Conservation (phyloP, 208 protist genomes). For the Trypanosoma platydactyli region DNA sequence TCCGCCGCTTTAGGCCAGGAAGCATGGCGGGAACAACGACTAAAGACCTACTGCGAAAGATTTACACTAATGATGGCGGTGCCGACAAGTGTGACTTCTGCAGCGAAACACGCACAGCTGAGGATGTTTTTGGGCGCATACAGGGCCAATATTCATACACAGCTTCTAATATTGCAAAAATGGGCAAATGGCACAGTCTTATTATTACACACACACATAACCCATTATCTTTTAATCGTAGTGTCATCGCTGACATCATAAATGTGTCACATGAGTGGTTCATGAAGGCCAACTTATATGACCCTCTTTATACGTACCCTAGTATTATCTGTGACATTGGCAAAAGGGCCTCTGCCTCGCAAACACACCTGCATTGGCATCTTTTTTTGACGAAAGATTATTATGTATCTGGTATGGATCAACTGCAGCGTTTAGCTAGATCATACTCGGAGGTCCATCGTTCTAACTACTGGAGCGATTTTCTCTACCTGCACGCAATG, state of each 20-base stretch:
- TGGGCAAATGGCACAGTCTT: slow-evolving; percentile 35
- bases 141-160: slow-evolving; percentile 30
- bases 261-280: slow-evolving; percentile 33
- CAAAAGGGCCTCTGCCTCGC: slow-evolving; percentile 34
- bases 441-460: not conserved
- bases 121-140: slow-evolving; percentile 44
- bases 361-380: slow-evolving; percentile 42
- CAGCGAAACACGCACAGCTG: slow-evolving; percentile 30
- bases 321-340: slow-evolving; percentile 43
- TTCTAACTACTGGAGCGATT: slow-evolving; percentile 27
- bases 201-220: slow-evolving; percentile 32
- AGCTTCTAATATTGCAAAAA: slow-evolving; percentile 44
- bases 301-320: slow-evolving; percentile 22
- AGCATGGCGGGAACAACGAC: slow-evolving; percentile 1
- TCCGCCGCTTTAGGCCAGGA: slow-evolving; percentile 34
- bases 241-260: slow-evolving; percentile 33
- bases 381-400: slow-evolving; percentile 21
- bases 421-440: slow-evolving; percentile 16
- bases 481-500: slow-evolving; percentile 25
- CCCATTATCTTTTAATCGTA: slow-evolving; percentile 20
- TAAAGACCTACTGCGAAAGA: slow-evolving; percentile 3
- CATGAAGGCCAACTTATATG: slow-evolving; percentile 12
- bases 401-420: slow-evolving; percentile 25
- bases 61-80: slow-evolving; percentile 18
- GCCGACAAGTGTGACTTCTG: slow-evolving; percentile 42